Evolutionary conservation across 331 rosid genomes (phyloP), one percentile per base, ranked within the genome.

Genomic region (Telfairia occidentalis): DNA sequence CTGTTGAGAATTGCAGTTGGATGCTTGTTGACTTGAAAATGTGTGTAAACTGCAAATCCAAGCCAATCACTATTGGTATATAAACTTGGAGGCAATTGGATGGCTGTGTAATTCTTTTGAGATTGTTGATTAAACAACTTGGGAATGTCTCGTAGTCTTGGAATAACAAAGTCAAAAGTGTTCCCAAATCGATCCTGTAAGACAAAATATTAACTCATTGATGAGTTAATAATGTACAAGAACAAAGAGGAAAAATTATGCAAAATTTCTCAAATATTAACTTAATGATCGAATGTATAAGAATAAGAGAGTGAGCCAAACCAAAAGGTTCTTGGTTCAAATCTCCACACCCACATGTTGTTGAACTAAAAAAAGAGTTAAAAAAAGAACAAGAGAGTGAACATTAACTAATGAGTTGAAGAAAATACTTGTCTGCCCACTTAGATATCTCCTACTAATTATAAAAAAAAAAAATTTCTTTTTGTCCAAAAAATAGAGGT

Each of bases 11-110:
- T 21, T 2, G 80, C 49, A 8, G 34, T 34, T 8, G 71, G 78
- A 42, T 52, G 64, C 76, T 30, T 78, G 19, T 52, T 61, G 18
- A 76, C 50, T 7, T 76, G 40, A 71, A 78, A 78, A 24, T 42
- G 4, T 26, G 78, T 65, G 67, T 66, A 61, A 0, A 78, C 18
- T 2, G 28, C 72, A 52, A 82, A 30, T 7, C 85, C 82, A 18
- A 29, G 21, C 82, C 80, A 82, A 3, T 79, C 29, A 2, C 26
- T 21, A 3, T 71, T 61, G 9, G 23, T 10, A 7, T n/a, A 40
- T 0, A 75, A 11, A 9, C 26, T 50, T 42, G 42, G 57, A 70
- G 76, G 80, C 0, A 78, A 29, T 7, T 2, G 0, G 0, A 59
- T 5, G 21, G 0, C 32, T 21, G 64, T 1, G 2, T 0, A 0